Evolutionary conservation across 306 rosid genomes (phyloP).

Genomic region (Cucumis hystrix): DNA sequence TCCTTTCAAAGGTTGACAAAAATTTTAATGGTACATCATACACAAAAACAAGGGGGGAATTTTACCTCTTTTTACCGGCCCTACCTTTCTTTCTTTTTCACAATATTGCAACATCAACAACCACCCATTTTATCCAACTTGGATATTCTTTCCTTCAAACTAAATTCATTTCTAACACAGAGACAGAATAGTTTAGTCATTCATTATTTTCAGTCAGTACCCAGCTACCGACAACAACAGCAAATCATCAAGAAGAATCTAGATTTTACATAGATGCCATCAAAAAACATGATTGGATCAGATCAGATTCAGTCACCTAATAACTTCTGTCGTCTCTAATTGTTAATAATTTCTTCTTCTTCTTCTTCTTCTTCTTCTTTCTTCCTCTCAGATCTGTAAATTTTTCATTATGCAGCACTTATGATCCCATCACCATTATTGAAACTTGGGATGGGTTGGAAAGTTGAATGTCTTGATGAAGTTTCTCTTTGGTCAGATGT

Average conservation of each 20-base stretch:
- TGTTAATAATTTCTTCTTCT: background rate
- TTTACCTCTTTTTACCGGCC: background rate
- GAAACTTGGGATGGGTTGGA: conserved; percentile 47
- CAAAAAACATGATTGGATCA: background rate
- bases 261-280: background rate
- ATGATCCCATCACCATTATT: conserved; percentile 60
- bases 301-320: conserved; percentile 5
- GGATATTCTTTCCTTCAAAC: conserved; percentile 10
- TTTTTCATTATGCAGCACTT: conserved; percentile 45
- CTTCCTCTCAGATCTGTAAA: background rate
- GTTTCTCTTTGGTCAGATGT: conserved; percentile 46
- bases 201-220: conserved; percentile 4
- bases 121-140: conserved; percentile 6
- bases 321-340: conserved; percentile 7
- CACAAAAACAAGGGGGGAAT: background rate
- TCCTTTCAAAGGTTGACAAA: background rate
- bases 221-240: conserved; percentile 7
- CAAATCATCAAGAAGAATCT: conserved; percentile 4
- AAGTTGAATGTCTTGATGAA: conserved; percentile 44
- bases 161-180: background rate
- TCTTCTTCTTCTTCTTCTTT: background rate
- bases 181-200: background rate
- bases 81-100: background rate
- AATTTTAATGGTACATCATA: background rate
- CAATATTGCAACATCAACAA: background rate